A percentile compares a stretch with the other conserved stretches of the same genome.
These are phyloP conservation scores for Silene noctiflora DNA, from an alignment of 179 eudicot species.

Conservation along the genomic window DNA sequence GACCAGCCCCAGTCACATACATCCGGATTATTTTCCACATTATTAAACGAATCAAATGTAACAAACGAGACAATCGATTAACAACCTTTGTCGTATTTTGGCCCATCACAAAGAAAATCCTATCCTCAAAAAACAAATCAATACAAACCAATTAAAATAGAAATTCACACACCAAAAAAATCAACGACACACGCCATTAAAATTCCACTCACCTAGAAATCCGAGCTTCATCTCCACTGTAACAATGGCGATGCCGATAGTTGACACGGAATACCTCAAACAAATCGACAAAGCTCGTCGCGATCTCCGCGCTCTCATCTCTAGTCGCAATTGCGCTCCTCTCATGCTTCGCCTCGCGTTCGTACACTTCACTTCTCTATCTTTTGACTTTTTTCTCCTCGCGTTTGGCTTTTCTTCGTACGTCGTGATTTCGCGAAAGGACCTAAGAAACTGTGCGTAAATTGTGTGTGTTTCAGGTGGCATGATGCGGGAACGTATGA, in stretches of 20 bases:
- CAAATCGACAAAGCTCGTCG: constrained; percentile 86
- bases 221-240: not conserved
- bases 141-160: constrained; percentile 5
- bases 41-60: too few species aligned
- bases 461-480: constrained; percentile 48
- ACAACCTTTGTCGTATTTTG: too few species aligned
- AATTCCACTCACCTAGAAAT: not conserved
- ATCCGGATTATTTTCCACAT: too few species aligned
- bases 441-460: not conserved
- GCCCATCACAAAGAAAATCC: not conserved
- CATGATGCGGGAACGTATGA: constrained; percentile 96
- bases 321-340: constrained; percentile 78
- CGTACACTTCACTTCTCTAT: constrained; percentile 16
- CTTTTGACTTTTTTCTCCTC: constrained; percentile 23
- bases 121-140: not conserved
- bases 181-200: not conserved
- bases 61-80: too few species aligned
- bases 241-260: constrained; percentile 68
- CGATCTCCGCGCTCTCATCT: constrained; percentile 83
- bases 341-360: constrained; percentile 93
- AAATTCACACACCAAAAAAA: not conserved
- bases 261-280: constrained; percentile 70
- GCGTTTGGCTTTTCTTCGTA: not conserved
- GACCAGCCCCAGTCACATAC: too few species aligned
- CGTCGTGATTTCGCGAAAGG: not conserved